Percentiles rank a stretch among this genome's conserved stretches.
phyloP scores from a whole-genome alignment of 129 eudicot species.

The Silybum marianum region DNA sequence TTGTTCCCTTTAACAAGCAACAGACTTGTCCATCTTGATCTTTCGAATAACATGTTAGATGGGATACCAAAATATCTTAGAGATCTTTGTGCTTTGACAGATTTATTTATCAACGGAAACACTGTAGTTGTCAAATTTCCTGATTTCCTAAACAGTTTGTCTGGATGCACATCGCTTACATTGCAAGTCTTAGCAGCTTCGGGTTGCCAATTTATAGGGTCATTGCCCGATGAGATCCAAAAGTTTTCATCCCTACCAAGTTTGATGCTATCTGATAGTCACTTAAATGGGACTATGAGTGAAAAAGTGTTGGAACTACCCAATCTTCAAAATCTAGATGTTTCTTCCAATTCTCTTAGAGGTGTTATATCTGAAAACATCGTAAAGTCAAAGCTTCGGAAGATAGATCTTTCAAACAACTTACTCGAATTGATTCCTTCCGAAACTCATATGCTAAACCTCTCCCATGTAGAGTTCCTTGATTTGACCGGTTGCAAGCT shows the following conservation, averaged over 20 bases:
- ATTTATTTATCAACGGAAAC: no score
- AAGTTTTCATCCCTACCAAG: background rate
- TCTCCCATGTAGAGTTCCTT: background rate
- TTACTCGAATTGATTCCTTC: background rate
- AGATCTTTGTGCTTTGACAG: no score
- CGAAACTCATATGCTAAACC: background rate
- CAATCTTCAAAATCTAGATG: background rate
- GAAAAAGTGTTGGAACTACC: background rate
- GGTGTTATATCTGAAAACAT: background rate
- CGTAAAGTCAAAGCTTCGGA: background rate
- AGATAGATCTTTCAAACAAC: background rate
- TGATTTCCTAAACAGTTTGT: no score
- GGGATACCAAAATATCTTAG: no score
- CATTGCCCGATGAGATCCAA: background rate
- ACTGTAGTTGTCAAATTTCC: no score
- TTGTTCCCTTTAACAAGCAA: background rate
- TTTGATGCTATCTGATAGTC: background rate
- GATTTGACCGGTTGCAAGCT: conserved; percentile 16
- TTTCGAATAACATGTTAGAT: no score
- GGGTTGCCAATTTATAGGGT: background rate
- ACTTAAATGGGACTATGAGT: background rate
- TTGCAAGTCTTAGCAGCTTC: background rate
- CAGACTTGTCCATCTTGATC: background rate
- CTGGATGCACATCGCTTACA: background rate
- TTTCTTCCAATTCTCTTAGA: background rate